A percentile compares a stretch with the other conserved stretches of the same genome.
phyloP scores from a whole-genome alignment of 2,329 filamentous ascomycete species.

The Ophiosphaerella korrae region DNA sequence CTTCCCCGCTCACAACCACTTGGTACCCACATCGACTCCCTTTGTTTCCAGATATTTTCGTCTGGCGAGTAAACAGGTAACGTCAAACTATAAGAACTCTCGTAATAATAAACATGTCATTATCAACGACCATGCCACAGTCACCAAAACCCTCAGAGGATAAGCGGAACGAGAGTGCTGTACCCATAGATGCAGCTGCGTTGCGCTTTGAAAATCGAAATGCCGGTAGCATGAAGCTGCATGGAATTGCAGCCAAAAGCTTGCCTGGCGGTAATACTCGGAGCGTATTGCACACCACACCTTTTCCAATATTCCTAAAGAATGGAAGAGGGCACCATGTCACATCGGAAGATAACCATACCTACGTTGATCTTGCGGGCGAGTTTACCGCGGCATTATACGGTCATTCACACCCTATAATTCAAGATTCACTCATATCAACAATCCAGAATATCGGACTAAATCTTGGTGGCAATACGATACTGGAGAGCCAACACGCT shows the following conservation, averaged over 20 bases:
- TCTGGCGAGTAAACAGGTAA: no score
- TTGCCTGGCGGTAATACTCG: conserved; percentile 49
- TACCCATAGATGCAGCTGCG: conserved; percentile 16
- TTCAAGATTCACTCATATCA: conserved; percentile 26
- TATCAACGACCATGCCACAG: no score
- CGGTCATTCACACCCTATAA: conserved; percentile 37
- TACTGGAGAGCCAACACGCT: conserved; percentile 25
- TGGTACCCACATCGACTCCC: no score
- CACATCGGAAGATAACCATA: conserved; percentile 38
- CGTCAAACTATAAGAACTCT: no score
- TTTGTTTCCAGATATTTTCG: no score
- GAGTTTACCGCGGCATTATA: conserved; percentile 36
- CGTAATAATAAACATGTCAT: no score
- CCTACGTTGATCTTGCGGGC: conserved; percentile 35
- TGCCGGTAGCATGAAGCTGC: conserved; percentile 26
- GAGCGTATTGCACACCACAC: conserved; percentile 42
- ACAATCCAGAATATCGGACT: conserved; percentile 41
- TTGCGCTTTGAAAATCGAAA: conserved; percentile 23
- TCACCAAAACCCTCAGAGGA: no score
- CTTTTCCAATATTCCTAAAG: conserved; percentile 45
- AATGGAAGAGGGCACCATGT: conserved; percentile 33
- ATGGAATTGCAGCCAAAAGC: conserved; percentile 34
- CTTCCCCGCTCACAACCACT: no score
- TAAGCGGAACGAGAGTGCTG: no score
- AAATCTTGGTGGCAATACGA: conserved; percentile 32